Conservation (phyloP, 768 basidiomycete species). For the Leccinum aurantiacum region DNA sequence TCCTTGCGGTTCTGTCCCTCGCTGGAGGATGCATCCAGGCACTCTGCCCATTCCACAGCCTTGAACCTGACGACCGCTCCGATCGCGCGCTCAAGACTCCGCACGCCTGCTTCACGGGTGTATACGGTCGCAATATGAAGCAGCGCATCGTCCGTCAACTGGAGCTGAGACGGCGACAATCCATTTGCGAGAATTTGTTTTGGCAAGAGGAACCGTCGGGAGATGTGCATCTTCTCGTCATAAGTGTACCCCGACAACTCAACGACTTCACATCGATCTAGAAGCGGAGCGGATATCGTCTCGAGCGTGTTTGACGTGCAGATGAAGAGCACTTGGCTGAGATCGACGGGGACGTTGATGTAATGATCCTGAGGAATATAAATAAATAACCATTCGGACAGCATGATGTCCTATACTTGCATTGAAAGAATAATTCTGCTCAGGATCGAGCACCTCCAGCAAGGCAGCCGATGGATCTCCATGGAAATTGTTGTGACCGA, state of each 20-base stretch:
- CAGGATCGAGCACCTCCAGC: conserved; percentile 91
- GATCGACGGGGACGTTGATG: conserved; percentile 83
- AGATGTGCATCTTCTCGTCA: conserved; percentile 90
- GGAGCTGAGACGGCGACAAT: conserved; percentile 57
- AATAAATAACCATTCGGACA: not conserved
- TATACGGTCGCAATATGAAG: conserved; percentile 74
- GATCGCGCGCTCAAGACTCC: conserved; percentile 82
- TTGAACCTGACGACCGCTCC: conserved; percentile 89
- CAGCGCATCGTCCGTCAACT: conserved; percentile 68
- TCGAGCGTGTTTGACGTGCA: conserved; percentile 91
- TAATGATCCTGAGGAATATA: conserved; percentile 74
- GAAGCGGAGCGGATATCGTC: conserved; percentile 81
- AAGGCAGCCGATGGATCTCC: conserved; percentile 91
- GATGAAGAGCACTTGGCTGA: conserved; percentile 87
- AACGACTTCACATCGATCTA: conserved; percentile 89
- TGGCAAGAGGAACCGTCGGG: conserved; percentile 81
- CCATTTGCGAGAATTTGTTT: conserved; percentile 85
- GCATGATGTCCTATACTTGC: conserved; percentile 36
- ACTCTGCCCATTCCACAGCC: conserved; percentile 87
- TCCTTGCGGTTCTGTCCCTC: conserved; percentile 29
- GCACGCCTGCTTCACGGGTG: conserved; percentile 92
- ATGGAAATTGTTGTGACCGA: conserved; percentile 83
- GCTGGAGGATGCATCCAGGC: conserved; percentile 34
- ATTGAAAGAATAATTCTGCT: conserved; percentile 85
- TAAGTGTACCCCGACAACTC: conserved; percentile 84